Base-by-base conservation (phyloP, 2,329 filamentous ascomycete species). In the Neofusicoccum sp. region DNA sequence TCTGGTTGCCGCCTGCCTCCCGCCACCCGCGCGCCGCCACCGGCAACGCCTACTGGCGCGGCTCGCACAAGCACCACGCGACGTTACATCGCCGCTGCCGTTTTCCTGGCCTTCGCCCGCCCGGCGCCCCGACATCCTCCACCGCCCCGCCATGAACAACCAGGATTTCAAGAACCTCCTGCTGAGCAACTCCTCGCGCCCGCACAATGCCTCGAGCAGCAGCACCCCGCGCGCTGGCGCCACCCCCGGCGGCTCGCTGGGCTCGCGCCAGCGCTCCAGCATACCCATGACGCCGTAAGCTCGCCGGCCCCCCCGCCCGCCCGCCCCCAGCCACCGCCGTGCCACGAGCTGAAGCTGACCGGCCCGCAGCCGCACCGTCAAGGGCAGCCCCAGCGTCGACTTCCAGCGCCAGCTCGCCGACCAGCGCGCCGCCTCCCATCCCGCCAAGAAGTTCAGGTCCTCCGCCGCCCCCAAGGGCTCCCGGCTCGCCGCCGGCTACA, bases 211-310 rank as follows among this genome's bases (percentile, higher is more conserved):
- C 64, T 58, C 57, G 24, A 51, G 61, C 40, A 43, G 26, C 34
- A 34, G 36, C 45, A 43, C 49, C n/a, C 44, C 59, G 14, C 58
- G 59, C 14, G 62, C 70, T 0, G 70, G 66, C 20, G 63, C 70
- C 49, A 69, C 63, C 62, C 75, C 66, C 14, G 73, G 67, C 62
- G 77, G 81, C 51, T 76, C 85, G 4, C 81, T 96, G 61, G 92
- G 92, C 24, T 95, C 91, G 61, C 85, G 89, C 69, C 86, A 89
- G 76, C 86, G 86, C 66, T 84, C 89, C 34, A 93, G 85, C 74
- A 93, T 96, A 63, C 91, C 91, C 61, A 97, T 97, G 93, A 97
- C 93, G 49, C 93, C 93, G 88, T 92, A 82, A 69, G 87, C 38
- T 80, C 47, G 14, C 54, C 45, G 44, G 24, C 54, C 36, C 20